phyloP scores from a whole-genome alignment of 345 rosid species.

The Gossypium australe region DNA sequence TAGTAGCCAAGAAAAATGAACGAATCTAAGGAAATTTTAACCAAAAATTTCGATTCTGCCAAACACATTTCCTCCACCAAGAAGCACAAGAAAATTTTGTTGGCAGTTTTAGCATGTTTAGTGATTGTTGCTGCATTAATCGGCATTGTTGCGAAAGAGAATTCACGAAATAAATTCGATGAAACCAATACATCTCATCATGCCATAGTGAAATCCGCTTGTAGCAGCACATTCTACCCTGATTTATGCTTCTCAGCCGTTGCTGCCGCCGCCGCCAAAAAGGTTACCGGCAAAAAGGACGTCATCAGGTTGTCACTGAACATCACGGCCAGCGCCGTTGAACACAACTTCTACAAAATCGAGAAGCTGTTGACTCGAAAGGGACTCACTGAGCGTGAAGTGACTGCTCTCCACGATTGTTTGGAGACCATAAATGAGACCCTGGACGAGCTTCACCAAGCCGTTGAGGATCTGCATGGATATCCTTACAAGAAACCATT shows the following conservation, averaged over 20 bases:
- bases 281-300: conserved; percentile 42
- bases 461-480: conserved; percentile 43
- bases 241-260: conserved; percentile 68
- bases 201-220: conserved; percentile 51
- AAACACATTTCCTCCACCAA: conserved; percentile 11
- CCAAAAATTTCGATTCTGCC: conserved; percentile 20
- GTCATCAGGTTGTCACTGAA: conserved; percentile 51
- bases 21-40: conserved; percentile 14
- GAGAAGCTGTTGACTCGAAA: conserved; percentile 25
- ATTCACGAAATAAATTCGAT: conserved; percentile 13
- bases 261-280: conserved; percentile 33
- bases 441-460: conserved; percentile 60
- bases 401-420: conserved; percentile 76
- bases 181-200: conserved; percentile 27
- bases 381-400: conserved; percentile 46
- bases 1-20: conserved; percentile 10
- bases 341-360: conserved; percentile 42
- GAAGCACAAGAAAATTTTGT: conserved; percentile 30
- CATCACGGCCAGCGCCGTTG: conserved; percentile 39
- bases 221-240: conserved; percentile 56
- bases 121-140: conserved; percentile 3
- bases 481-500: conserved; percentile 65
- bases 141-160: conserved; percentile 29
- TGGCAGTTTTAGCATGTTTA: conserved; percentile 26
- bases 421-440: conserved; percentile 80